These are phyloP conservation scores for Cutaneotrichosporon spelunceum DNA, from an alignment of 1,284 basidiomycete genomes.

Conservation along the genomic window DNA sequence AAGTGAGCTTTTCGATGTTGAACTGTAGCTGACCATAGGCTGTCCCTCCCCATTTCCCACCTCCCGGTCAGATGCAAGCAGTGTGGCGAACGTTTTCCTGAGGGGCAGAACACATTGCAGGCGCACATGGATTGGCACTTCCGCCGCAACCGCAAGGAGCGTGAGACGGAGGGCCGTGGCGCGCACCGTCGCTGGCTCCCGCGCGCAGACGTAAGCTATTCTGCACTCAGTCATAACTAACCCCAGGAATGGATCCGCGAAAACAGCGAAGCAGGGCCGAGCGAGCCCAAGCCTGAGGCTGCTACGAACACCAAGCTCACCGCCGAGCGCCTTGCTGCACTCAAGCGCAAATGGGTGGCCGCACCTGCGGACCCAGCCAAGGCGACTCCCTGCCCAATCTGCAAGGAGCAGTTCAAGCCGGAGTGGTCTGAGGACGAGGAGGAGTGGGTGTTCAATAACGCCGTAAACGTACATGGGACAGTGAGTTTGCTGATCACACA, in stretches of 20 bases:
- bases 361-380: conserved; percentile 72
- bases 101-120: conserved; percentile 70
- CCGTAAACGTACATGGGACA: conserved; percentile 73
- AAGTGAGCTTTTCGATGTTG: conserved; percentile 56
- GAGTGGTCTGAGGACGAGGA: conserved; percentile 96
- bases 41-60: conserved; percentile 65
- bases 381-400: conserved; percentile 86
- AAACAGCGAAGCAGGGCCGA: conserved; percentile 38
- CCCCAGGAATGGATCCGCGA: conserved; percentile 72
- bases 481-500: conserved; percentile 54
- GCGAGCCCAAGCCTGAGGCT: conserved; percentile 19
- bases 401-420: conserved; percentile 88
- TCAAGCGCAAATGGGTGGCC: conserved; percentile 75
- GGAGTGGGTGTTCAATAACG: conserved; percentile 98
- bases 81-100: conserved; percentile 83
- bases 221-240: background rate
- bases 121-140: conserved; percentile 97
- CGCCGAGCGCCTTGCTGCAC: conserved; percentile 69
- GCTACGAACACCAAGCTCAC: conserved; percentile 43
- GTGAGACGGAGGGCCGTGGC: conserved; percentile 77
- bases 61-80: conserved; percentile 86
- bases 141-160: conserved; percentile 83
- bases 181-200: conserved; percentile 91
- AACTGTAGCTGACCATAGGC: conserved; percentile 12
- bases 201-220: conserved; percentile 68